Evolutionary conservation across 202 grass and related monocot species (phyloP).

Genomic region (Miscanthus sacchariflorus): DNA sequence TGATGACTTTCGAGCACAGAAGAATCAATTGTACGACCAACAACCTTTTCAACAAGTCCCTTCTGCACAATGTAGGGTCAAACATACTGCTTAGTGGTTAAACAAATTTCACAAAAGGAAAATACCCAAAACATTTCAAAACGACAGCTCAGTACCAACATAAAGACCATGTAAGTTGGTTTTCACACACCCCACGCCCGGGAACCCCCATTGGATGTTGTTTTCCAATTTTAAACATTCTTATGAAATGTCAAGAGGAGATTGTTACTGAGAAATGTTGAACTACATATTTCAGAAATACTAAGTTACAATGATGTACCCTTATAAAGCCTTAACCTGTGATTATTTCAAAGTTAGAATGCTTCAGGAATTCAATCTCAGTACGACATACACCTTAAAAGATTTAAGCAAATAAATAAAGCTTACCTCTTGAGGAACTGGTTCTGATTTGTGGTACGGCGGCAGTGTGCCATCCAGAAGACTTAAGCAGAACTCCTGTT

Average conservation of each 20-base stretch:
- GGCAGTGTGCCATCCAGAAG: conserved; percentile 69
- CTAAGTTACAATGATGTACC: conserved; percentile 6
- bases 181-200: background rate
- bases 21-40: conserved; percentile 84
- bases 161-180: background rate
- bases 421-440: conserved; percentile 70
- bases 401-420: conserved; percentile 39
- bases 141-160: background rate
- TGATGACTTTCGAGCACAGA: conserved; percentile 73
- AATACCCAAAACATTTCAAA: background rate
- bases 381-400: conserved; percentile 4
- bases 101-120: background rate
- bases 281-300: conserved; percentile 18
- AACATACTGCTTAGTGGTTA: conserved; percentile 29
- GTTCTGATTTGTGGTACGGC: conserved; percentile 83
- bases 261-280: conserved; percentile 24
- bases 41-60: conserved; percentile 84
- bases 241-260: conserved; percentile 2
- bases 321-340: conserved; percentile 8
- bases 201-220: background rate
- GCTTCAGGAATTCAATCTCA: conserved; percentile 25
- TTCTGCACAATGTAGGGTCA: conserved; percentile 60
- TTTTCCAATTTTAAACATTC: conserved; percentile 11
- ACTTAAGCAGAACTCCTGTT: conserved; percentile 85
- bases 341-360: conserved; percentile 11